Conservation (phyloP, 1,284 basidiomycete genomes). For the Rhodotorula sp. region DNA sequence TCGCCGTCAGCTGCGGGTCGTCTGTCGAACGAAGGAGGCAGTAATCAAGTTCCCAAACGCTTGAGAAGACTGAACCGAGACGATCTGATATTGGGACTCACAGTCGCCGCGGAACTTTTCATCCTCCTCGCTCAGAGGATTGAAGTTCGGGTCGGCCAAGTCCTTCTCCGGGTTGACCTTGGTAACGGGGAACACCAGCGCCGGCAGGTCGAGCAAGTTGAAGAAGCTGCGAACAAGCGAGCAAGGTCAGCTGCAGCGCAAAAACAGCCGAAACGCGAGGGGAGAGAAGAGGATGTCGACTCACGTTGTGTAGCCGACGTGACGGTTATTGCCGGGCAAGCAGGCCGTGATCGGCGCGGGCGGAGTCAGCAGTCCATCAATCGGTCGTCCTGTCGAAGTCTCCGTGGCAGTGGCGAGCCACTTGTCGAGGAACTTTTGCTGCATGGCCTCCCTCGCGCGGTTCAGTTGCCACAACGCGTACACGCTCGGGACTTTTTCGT, state of each 20-base stretch:
- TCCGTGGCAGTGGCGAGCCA: conserved; percentile 56
- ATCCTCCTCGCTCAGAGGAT: conserved; percentile 57
- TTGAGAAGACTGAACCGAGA: background rate
- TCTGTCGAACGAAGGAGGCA: background rate
- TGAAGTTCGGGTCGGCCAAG: conserved; percentile 37
- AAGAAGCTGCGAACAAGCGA: conserved; percentile 10
- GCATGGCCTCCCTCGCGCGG: conserved; percentile 50
- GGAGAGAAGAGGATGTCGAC: background rate
- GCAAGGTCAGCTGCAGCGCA: no score
- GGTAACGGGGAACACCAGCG: conserved; percentile 56
- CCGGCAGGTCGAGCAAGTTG: conserved; percentile 56
- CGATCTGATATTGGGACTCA: conserved; percentile 47
- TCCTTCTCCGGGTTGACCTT: conserved; percentile 20
- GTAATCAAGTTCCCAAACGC: background rate
- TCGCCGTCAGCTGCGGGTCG: conserved; percentile 2
- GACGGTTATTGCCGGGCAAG: background rate
- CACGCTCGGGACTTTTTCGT: conserved; percentile 45
- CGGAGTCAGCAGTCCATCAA: conserved; percentile 60
- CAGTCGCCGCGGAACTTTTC: conserved; percentile 58
- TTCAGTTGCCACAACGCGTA: conserved; percentile 59
- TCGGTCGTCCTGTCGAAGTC: conserved; percentile 57
- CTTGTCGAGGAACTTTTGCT: conserved; percentile 56
- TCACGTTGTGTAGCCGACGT: conserved; percentile 8
- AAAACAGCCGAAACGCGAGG: background rate
- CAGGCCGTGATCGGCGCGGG: background rate